phyloP scores from a whole-genome alignment of 169 alveolate species.

The Plasmodium inui region DNA sequence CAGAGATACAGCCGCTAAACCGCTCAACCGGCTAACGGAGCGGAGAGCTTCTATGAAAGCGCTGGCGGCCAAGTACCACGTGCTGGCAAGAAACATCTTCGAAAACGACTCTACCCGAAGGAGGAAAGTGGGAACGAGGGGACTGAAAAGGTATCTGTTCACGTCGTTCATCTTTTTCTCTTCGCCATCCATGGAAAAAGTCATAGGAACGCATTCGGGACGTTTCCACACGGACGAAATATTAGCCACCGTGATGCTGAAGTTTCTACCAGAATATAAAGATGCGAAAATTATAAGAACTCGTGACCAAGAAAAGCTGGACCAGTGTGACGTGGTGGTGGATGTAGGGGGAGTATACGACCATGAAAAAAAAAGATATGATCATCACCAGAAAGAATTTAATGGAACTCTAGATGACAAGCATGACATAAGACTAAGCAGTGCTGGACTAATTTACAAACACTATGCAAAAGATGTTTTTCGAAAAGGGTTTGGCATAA shows the following conservation, averaged over 20 bases:
- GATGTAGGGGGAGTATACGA: slow-evolving; percentile 94
- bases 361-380: slow-evolving; percentile 86
- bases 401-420: slow-evolving; percentile 80
- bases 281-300: slow-evolving; percentile 89
- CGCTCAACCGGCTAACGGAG: neutral
- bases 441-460: slow-evolving; percentile 94
- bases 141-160: slow-evolving; percentile 14
- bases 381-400: slow-evolving; percentile 93
- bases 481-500: slow-evolving; percentile 79
- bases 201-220: slow-evolving; percentile 85
- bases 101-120: neutral
- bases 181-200: slow-evolving; percentile 49
- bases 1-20: neutral
- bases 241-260: slow-evolving; percentile 84
- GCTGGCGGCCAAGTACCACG: neutral
- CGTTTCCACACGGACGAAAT: slow-evolving; percentile 86
- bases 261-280: slow-evolving; percentile 84
- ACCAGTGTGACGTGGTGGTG: slow-evolving; percentile 89
- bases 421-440: slow-evolving; percentile 86
- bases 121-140: slow-evolving; percentile 3
- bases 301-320: slow-evolving; percentile 88
- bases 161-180: slow-evolving; percentile 27
- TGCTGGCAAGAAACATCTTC: slow-evolving; percentile 20
- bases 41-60: slow-evolving; percentile 18
- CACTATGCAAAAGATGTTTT: slow-evolving; percentile 88